phyloP scores from a whole-genome alignment of 805 yeast genomes.

The Cyberlindnera lachancei region DNA sequence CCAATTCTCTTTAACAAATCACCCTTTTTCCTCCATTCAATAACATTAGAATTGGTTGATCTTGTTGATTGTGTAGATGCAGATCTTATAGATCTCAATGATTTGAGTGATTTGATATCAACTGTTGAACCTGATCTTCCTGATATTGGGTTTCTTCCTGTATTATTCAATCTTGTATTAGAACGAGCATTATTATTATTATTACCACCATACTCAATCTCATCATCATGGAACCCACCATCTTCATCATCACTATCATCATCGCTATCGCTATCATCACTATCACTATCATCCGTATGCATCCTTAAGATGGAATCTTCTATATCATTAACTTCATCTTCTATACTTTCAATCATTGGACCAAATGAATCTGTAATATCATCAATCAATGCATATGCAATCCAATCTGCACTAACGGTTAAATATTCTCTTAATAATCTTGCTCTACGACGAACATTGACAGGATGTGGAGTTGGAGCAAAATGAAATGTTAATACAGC shows the following conservation, averaged over 20 bases:
- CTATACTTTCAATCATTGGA: constrained; percentile 91
- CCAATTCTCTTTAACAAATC: constrained; percentile 94
- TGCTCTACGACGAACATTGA: constrained; percentile 90
- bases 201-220: too few species aligned
- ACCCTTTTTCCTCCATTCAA: constrained; percentile 87
- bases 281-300: constrained; percentile 53
- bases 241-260: constrained; percentile 29
- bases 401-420: constrained; percentile 92
- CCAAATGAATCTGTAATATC: constrained; percentile 97
- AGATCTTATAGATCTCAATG: constrained; percentile 18
- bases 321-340: constrained; percentile 88
- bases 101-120: constrained; percentile 13
- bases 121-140: constrained; percentile 8
- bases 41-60: constrained; percentile 31
- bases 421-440: constrained; percentile 80
- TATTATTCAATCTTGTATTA: too few species aligned
- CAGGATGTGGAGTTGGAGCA: constrained; percentile 92
- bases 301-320: constrained; percentile 85
- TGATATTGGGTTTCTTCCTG: not conserved
- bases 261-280: constrained; percentile 19
- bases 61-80: constrained; percentile 24
- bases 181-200: too few species aligned
- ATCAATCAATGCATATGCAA: constrained; percentile 92
- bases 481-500: constrained; percentile 93
- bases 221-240: too few species aligned